Base-by-base conservation (phyloP, 371 early-diverging fungal genomes). In the Mucor indicus region DNA sequence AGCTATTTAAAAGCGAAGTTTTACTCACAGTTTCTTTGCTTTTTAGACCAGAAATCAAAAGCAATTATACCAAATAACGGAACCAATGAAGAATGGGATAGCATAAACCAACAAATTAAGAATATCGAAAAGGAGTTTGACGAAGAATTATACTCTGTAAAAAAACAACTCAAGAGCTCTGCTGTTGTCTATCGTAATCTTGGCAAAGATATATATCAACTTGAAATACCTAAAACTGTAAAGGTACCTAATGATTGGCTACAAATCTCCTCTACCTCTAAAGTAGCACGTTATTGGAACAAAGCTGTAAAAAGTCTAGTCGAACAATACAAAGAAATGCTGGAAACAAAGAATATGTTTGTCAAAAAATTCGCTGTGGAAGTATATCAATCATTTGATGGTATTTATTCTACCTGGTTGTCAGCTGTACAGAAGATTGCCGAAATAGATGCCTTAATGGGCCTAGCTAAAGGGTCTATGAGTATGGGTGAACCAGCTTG, bases 161-260 rank as follows among this genome's bases (percentile, higher is more conserved):
- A 86, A 49, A 69, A 64, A 40, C 60, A 74, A 35, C 60, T 93
- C 38, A 79, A 77, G 75, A 71, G 69, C 3, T 52, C 70, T 22
- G 69, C 76, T 29, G 44, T 89, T n/a, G 54, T 45, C 3, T 99
- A 90, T 75, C 89, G 86, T 56, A 85, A 96, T 72, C 62, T 96
- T 40, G 96, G 96, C 20, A 99, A 98, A 63, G 99, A 99, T 58
- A 79, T 92, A 8, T 95, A 90, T 67, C 95, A 94, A 70, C 62
- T 99, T 12, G 98, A 99, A 61, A 80, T 93, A 2, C 90, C 98
- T 1, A 75, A 79, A 36, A 77, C 65, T 32, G 70, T 90, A 32
- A 76, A 83, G 19, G 91, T 93, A 9, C 98, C 98, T 1, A 49
- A 50, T 27, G 71, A 84, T 44, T 99, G 92, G 88, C 69, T 79